Conservation (phyloP, 768 basidiomycete genomes). For the Amanita brunnescens region DNA sequence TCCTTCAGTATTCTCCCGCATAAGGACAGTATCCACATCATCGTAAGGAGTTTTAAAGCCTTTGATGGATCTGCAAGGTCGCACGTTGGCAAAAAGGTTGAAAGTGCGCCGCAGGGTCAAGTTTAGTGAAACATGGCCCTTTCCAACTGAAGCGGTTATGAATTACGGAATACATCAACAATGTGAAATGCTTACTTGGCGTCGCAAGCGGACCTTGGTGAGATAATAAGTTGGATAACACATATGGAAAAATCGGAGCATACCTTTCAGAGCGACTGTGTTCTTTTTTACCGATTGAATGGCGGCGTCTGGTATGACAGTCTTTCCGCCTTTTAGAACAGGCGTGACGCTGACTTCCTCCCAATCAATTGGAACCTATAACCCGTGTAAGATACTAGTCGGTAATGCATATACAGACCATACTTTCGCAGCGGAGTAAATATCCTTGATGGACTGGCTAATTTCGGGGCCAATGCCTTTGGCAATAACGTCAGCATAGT, state of each 20-base stretch:
- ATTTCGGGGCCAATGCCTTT: conserved; percentile 98
- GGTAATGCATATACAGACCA: not conserved
- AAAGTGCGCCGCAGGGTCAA: conserved; percentile 95
- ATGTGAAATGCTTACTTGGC: conserved; percentile 59
- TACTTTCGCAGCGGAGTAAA: conserved; percentile 85
- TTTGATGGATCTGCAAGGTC: conserved; percentile 91
- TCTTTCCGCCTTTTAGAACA: conserved; percentile 89
- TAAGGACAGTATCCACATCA: conserved; percentile 95
- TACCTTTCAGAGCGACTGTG: conserved; percentile 96
- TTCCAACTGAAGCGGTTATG: conserved; percentile 59
- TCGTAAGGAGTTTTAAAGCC: conserved; percentile 99
- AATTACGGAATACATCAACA: not conserved
- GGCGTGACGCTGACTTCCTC: conserved; percentile 98
- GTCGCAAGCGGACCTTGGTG: conserved; percentile 87
- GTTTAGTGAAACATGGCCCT: conserved; percentile 98
- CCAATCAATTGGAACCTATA: conserved; percentile 95
- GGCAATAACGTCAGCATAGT: conserved; percentile 9
- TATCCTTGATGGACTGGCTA: conserved; percentile 89
- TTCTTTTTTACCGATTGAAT: conserved; percentile 92
- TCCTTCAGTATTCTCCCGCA: conserved; percentile 99
- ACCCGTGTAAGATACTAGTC: conserved; percentile 5
- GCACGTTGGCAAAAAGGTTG: conserved; percentile 97
- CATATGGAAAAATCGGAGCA: conserved; percentile 10
- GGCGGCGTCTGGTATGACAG: conserved; percentile 88
- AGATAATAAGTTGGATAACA: not conserved